Evolutionary conservation across 75 land plant genomes (phyloP).

Genomic region (Cryptomeria japonica): DNA sequence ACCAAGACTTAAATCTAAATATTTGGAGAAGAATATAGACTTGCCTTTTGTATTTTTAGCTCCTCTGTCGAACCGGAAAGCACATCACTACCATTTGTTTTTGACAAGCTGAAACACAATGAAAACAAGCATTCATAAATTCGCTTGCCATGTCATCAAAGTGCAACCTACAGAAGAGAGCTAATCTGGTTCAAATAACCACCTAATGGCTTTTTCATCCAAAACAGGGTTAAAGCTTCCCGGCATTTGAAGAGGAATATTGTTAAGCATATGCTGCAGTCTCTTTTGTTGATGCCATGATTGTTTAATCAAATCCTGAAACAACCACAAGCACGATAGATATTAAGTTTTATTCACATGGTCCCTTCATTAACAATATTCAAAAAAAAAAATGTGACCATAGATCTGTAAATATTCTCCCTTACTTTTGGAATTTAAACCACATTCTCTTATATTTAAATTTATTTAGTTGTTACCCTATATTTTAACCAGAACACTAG

Average conservation of each 20-base stretch:
- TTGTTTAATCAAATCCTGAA: slow-evolving; percentile 59
- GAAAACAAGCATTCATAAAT: slow-evolving; percentile 2
- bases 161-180: not conserved
- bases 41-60: slow-evolving; percentile 7
- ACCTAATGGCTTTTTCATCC: not conserved
- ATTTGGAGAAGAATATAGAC: not conserved
- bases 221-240: slow-evolving; percentile 16
- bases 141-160: not conserved
- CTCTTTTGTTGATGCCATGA: slow-evolving; percentile 56
- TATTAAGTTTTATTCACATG: not conserved
- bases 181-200: not conserved
- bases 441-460: not conserved
- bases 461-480: not conserved
- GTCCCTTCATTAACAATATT: not conserved
- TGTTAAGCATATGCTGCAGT: slow-evolving; percentile 55
- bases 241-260: slow-evolving; percentile 40
- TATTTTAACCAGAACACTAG: not conserved
- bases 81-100: not conserved
- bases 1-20: not conserved
- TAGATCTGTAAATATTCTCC: not conserved
- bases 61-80: not conserved
- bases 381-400: not conserved
- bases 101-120: not conserved
- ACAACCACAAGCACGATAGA: not conserved
- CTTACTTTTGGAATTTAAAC: not conserved